A percentile compares a stretch with the other conserved stretches of the same genome.
These are phyloP conservation scores for Pyrenopolyporus hunteri DNA, from an alignment of 495 filamentous ascomycete species.

Conservation along the genomic window DNA sequence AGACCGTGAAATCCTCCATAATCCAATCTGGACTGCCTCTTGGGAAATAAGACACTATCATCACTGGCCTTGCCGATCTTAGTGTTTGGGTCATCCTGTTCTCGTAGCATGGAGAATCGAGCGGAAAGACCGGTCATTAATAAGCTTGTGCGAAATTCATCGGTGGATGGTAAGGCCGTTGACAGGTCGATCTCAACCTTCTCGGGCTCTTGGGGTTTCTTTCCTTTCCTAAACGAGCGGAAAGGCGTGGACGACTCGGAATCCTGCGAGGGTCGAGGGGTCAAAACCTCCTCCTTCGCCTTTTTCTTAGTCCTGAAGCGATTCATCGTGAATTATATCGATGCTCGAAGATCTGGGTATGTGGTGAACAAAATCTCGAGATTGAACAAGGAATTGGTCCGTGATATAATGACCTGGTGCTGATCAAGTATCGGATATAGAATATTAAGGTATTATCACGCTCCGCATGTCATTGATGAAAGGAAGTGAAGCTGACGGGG, in stretches of 20 bases:
- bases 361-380: not conserved
- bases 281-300: conserved; percentile 63
- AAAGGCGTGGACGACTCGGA: conserved; percentile 57
- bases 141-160: conserved; percentile 96
- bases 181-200: conserved; percentile 75
- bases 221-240: conserved; percentile 63
- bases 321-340: conserved; percentile 61
- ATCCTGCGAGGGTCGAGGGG: conserved; percentile 55
- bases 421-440: not conserved
- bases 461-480: conserved; percentile 18
- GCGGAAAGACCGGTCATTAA: conserved; percentile 95
- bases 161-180: conserved; percentile 74
- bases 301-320: conserved; percentile 75
- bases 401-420: no score
- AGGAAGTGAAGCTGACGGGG: not conserved
- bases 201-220: conserved; percentile 63
- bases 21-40: conserved; percentile 73
- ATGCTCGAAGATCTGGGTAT: no score
- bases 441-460: not conserved
- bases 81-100: conserved; percentile 88
- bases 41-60: conserved; percentile 87
- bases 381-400: not conserved
- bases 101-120: conserved; percentile 93
- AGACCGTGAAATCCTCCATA: conserved; percentile 57
- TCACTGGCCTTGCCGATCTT: conserved; percentile 92